phyloP scores from a whole-genome alignment of 2,329 filamentous ascomycete genomes.

The Cladophialophora bantiana region DNA sequence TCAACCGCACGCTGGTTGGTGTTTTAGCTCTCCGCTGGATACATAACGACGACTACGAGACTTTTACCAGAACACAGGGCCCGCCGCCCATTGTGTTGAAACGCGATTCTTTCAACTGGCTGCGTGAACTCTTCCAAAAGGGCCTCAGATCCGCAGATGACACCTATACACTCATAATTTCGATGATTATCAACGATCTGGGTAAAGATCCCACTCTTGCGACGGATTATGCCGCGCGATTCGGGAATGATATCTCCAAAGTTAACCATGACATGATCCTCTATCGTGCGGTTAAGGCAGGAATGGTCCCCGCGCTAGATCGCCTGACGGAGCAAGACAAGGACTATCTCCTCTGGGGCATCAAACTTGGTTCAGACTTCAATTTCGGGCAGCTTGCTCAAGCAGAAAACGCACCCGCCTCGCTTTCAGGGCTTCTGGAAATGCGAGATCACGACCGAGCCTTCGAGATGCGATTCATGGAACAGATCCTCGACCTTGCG shows the following conservation, averaged over 20 bases:
- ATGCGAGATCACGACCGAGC: slow-evolving; percentile 42
- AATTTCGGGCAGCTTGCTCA: slow-evolving; percentile 51
- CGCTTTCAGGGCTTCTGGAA: slow-evolving; percentile 41
- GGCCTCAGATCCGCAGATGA: slow-evolving; percentile 36
- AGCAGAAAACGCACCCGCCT: slow-evolving; percentile 47
- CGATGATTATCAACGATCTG: slow-evolving; percentile 49
- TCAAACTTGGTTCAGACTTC: slow-evolving; percentile 47
- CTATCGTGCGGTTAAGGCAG: slow-evolving; percentile 41
- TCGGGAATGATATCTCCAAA: slow-evolving; percentile 26
- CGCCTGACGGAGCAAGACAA: slow-evolving; percentile 34
- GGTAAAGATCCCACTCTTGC: slow-evolving; percentile 48
- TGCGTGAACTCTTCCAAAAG: slow-evolving; percentile 38
- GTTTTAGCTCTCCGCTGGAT: slow-evolving; percentile 50
- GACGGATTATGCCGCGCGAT: slow-evolving; percentile 30
- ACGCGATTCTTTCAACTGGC: slow-evolving; percentile 42
- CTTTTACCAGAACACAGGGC: slow-evolving; percentile 43
- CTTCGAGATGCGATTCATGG: slow-evolving; percentile 47
- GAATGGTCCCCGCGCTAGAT: slow-evolving; percentile 42
- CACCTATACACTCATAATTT: slow-evolving; percentile 44
- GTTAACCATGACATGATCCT: slow-evolving; percentile 47
- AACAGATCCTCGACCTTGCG: slow-evolving; percentile 49
- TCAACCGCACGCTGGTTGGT: slow-evolving; percentile 51
- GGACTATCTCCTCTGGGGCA: slow-evolving; percentile 43
- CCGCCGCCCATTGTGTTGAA: slow-evolving; percentile 38
- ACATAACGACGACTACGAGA: slow-evolving; percentile 44